A percentile compares a stretch with the other conserved stretches of the same genome.
Evolutionary conservation across 164 flowering plant species (phyloP).

Genomic region (Kingdonia uniflora): DNA sequence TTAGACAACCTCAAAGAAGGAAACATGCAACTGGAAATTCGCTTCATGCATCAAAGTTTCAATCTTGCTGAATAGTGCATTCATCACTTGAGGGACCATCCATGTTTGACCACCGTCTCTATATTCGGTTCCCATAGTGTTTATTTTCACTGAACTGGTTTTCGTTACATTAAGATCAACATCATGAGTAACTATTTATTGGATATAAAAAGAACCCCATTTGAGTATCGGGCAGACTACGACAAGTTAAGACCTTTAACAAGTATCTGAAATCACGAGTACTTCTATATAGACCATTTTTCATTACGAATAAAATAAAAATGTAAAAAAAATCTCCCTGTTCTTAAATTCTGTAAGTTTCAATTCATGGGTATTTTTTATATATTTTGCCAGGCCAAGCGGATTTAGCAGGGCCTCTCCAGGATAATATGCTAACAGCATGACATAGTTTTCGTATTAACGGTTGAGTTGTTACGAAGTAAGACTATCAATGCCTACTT

Average conservation of each 20-base stretch:
- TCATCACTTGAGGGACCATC: constrained; percentile 83
- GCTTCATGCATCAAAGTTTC: constrained; percentile 58
- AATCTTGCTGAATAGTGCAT: constrained; percentile 71
- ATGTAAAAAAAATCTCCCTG: constrained; percentile 39
- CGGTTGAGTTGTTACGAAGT: too few species aligned
- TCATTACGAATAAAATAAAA: too few species aligned
- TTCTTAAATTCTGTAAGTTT: constrained; percentile 93
- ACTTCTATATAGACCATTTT: too few species aligned
- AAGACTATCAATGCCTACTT: too few species aligned
- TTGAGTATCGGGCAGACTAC: too few species aligned
- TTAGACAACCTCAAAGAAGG: constrained; percentile 82
- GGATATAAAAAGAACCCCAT: too few species aligned
- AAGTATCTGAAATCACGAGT: too few species aligned
- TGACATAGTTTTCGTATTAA: neutral
- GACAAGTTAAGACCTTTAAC: too few species aligned
- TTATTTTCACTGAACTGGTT: constrained; percentile 99
- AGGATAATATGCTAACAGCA: constrained; percentile 52
- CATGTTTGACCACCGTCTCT: constrained; percentile 72
- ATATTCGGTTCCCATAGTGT: constrained; percentile 96
- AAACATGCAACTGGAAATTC: constrained; percentile 91
- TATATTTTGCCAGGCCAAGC: constrained; percentile 79
- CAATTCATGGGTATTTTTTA: constrained; percentile 51
- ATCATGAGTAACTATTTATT: too few species aligned
- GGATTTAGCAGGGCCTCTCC: constrained; percentile 90
- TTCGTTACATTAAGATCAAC: too few species aligned